Percentiles rank a stretch among this genome's conserved stretches.
These are phyloP conservation scores for Penicillium digitatum DNA, from an alignment of 2,329 filamentous ascomycete species.

Conservation along the genomic window DNA sequence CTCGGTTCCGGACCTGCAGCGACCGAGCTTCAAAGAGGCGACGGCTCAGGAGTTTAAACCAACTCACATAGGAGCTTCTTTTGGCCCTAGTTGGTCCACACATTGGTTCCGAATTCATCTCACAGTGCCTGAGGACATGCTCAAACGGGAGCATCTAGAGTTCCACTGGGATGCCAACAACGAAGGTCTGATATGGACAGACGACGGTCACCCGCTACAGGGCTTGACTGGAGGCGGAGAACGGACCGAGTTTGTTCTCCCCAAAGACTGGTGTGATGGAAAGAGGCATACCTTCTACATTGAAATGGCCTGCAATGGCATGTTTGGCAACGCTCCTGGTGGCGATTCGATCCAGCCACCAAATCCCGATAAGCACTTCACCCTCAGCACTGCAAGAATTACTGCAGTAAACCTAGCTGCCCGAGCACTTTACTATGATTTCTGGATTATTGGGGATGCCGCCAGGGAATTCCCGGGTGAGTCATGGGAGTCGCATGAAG, in stretches of 20 bases:
- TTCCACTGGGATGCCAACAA: slow-evolving; percentile 95
- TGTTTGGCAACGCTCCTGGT: slow-evolving; percentile 89
- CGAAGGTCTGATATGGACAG: slow-evolving; percentile 90
- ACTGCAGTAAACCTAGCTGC: slow-evolving; percentile 84
- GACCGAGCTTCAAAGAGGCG: slow-evolving; percentile 84
- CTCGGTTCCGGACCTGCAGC: slow-evolving; percentile 71
- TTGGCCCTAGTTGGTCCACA: slow-evolving; percentile 94
- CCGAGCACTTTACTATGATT: slow-evolving; percentile 79
- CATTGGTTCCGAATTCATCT: slow-evolving; percentile 92
- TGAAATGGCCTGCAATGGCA: slow-evolving; percentile 97
- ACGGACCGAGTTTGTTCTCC: slow-evolving; percentile 85
- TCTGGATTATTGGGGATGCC: slow-evolving; percentile 92
- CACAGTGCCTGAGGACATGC: slow-evolving; percentile 68
- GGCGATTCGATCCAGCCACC: slow-evolving; percentile 88
- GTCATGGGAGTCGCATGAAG: slow-evolving; percentile 84
- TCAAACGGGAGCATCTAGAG: slow-evolving; percentile 76
- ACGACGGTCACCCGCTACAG: slow-evolving; percentile 84
- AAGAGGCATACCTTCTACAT: slow-evolving; percentile 88
- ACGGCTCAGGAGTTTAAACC: slow-evolving; percentile 69
- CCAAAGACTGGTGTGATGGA: slow-evolving; percentile 74
- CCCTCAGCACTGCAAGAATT: slow-evolving; percentile 73
- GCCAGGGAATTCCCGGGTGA: slow-evolving; percentile 85
- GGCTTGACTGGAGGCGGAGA: slow-evolving; percentile 88
- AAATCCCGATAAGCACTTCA: slow-evolving; percentile 75
- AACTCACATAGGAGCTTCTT: slow-evolving; percentile 70